phyloP scores from a whole-genome alignment of 257 asterid species.

The Solanum sitiens region DNA sequence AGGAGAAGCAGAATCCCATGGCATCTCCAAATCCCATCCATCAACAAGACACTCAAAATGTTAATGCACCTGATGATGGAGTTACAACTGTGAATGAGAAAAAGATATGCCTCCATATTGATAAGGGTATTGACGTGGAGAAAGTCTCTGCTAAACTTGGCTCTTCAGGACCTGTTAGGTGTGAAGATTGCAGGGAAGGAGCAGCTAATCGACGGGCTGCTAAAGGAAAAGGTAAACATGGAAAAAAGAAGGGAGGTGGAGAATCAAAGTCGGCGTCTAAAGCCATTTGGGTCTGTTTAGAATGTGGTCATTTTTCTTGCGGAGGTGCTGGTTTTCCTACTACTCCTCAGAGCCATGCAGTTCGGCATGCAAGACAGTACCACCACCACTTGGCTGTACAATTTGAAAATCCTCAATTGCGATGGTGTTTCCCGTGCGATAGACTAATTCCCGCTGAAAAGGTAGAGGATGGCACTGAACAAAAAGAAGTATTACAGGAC shows the following conservation, averaged over 20 bases:
- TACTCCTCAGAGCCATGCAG: conserved; percentile 70
- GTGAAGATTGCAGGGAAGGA: conserved; percentile 74
- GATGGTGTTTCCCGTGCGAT: conserved; percentile 66
- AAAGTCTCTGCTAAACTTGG: conserved; percentile 41
- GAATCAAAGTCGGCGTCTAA: conserved; percentile 32
- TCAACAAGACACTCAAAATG: conserved; percentile 7
- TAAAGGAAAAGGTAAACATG: conserved; percentile 57
- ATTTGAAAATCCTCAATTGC: conserved; percentile 52
- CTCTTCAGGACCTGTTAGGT: conserved; percentile 28
- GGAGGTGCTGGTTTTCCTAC: conserved; percentile 86
- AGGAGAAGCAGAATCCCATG: conserved; percentile 39
- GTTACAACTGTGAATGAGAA: conserved; percentile 32
- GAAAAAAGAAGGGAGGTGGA: conserved; percentile 49
- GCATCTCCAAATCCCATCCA: conserved; percentile 15
- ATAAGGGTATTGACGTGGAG: conserved; percentile 48
- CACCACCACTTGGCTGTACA: conserved; percentile 65
- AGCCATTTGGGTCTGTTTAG: conserved; percentile 83
- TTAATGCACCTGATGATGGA: conserved; percentile 24
- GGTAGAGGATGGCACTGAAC: conserved; percentile 32
- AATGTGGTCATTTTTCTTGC: conserved; percentile 73
- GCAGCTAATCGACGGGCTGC: conserved; percentile 35
- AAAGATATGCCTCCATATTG: conserved; percentile 51
- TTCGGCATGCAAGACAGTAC: conserved; percentile 57
- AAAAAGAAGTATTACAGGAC: conserved; percentile 38
- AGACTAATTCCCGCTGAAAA: conserved; percentile 37